Conservation (phyloP, 2,329 filamentous ascomycete species). For the Sphaerulina musiva region DNA sequence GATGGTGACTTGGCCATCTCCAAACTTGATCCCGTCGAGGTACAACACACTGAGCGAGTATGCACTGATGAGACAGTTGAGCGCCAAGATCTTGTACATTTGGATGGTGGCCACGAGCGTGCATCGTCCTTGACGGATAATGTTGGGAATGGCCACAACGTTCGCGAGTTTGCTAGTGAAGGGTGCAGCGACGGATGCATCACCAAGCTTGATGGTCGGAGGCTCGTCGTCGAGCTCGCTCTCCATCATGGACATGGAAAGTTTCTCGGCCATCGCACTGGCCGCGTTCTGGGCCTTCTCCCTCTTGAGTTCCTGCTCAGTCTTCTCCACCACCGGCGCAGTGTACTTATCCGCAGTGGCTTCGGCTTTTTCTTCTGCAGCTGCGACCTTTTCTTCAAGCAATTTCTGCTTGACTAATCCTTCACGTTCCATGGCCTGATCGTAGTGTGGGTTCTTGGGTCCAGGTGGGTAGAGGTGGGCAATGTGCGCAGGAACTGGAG, state of each 20-base stretch:
- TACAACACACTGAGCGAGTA: conserved; percentile 96
- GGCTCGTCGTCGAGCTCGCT: conserved; percentile 81
- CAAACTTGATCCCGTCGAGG: conserved; percentile 97
- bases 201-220: conserved; percentile 91
- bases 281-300: conserved; percentile 62
- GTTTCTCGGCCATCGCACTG: conserved; percentile 73
- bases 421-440: conserved; percentile 84
- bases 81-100: conserved; percentile 97
- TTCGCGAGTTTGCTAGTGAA: conserved; percentile 98
- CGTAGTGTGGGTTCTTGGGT: conserved; percentile 84
- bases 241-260: conserved; percentile 84
- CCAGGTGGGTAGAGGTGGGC: conserved; percentile 92
- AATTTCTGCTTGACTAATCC: conserved; percentile 66
- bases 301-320: conserved; percentile 48
- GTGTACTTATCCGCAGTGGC: conserved; percentile 24
- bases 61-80: conserved; percentile 96
- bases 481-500: conserved; percentile 87
- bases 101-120: conserved; percentile 97
- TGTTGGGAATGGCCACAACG: conserved; percentile 94
- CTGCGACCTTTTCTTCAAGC: conserved; percentile 42
- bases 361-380: conserved; percentile 38
- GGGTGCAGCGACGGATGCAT: conserved; percentile 92
- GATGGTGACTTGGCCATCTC: conserved; percentile 95
- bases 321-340: conserved; percentile 24
- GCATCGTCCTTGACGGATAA: conserved; percentile 94